Base-by-base conservation (phyloP, 2,329 filamentous ascomycete species). In the Stagonosporopsis tanaceti region DNA sequence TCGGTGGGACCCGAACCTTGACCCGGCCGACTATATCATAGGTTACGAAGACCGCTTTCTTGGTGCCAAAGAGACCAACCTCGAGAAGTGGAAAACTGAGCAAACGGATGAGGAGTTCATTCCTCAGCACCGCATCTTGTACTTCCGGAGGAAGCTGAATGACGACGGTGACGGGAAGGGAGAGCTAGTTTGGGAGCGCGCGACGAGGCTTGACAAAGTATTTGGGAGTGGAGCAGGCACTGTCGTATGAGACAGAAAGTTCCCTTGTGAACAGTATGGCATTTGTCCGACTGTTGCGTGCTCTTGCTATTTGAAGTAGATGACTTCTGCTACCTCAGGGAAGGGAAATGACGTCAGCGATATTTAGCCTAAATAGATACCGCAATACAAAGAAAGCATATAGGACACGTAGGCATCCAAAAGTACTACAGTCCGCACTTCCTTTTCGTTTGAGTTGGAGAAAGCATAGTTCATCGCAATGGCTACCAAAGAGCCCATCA, bases 81-180 rank as follows among this genome's bases (percentile, higher is more conserved):
- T 84, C 3, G 76, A 78, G 42, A 76, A 73, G n/a, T 85, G 83
- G 83, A 82, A 83, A 64, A 79, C 75, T 17, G 82, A 84, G 45
- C 78, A 79, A 30, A 85, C 83, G 9, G 77, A 85, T 27, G 82
- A 85, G 57, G 83, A 85, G 44, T 85, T 85, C 53, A 84, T 85
- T 53, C 84, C 84, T 3, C 78, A 81, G 61, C 82, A 85, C 70
- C 77, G 83, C 2, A 80, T 86, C 17, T 57, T 82, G 52, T 81
- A 83, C 58, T 81, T 85, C 61, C 81, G 78, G 60, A 76, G 76
- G 58, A 77, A 72, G 17, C 69, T 61, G 5, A 67, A 73, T 35
- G 60, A 60, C 15, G 60, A 55, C 35, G 62, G 57, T 28, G 58
- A 44, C 20, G 63, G 55, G 34, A 60, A 41, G 27, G 69, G 62